phyloP scores from a whole-genome alignment of 176 grass and related monocot genomes.

The Hyparrhenia diplandra region DNA sequence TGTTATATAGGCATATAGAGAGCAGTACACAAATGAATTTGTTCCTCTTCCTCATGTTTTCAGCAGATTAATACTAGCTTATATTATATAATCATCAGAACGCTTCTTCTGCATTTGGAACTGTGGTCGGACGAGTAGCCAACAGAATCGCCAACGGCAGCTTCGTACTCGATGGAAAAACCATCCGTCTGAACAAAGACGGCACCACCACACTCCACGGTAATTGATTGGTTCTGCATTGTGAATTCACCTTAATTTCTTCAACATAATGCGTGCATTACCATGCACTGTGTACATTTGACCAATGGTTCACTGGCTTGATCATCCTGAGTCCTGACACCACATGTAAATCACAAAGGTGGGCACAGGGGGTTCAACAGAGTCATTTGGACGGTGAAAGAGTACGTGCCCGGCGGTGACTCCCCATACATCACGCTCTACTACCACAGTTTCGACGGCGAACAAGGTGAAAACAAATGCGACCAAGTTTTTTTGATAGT shows the following conservation, averaged over 20 bases:
- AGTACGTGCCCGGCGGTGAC: constrained; percentile 37
- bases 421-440: constrained; percentile 60
- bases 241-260: not conserved
- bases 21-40: not conserved
- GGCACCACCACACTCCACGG: constrained; percentile 57
- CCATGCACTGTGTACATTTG: not conserved
- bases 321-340: not conserved
- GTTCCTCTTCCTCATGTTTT: not conserved
- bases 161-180: constrained; percentile 44
- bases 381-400: constrained; percentile 56
- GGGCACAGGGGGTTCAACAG: constrained; percentile 52
- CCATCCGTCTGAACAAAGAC: constrained; percentile 34
- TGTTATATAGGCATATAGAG: not conserved
- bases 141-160: constrained; percentile 45
- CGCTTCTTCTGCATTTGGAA: constrained; percentile 48
- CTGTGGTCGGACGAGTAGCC: constrained; percentile 58
- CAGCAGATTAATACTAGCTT: not conserved
- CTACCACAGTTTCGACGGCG: constrained; percentile 60
- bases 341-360: constrained; percentile 14
- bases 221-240: not conserved
- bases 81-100: constrained; percentile 10
- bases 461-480: constrained; percentile 35
- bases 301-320: not conserved
- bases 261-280: not conserved
- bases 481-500: too few relatives aligned